Percentiles rank a stretch among this genome's conserved stretches.
Conservation (phyloP, 1,284 basidiomycete species). For the Porogramme epimiltina region DNA sequence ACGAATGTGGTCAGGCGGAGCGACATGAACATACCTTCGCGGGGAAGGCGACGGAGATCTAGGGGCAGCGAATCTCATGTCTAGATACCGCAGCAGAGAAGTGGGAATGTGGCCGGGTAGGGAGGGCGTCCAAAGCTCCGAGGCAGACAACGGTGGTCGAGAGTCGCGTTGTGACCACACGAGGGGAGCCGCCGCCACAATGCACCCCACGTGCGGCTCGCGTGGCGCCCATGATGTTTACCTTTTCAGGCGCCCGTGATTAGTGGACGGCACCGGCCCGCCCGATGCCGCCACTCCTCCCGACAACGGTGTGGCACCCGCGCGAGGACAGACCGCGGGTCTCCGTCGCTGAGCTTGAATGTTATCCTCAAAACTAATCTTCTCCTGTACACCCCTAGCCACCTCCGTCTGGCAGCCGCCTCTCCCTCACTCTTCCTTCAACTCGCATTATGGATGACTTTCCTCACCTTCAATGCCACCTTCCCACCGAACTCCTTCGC, state of each 20-base stretch:
- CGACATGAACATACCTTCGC: constrained; percentile 13
- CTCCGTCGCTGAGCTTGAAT: no score
- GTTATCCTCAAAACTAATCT: no score
- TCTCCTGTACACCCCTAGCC: neutral
- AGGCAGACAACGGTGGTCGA: no score
- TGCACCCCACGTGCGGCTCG: neutral
- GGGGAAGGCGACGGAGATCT: constrained; percentile 65
- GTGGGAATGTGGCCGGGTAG: neutral
- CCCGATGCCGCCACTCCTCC: neutral
- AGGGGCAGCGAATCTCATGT: constrained; percentile 65
- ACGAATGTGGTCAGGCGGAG: neutral
- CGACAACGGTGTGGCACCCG: no score
- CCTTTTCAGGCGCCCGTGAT: neutral
- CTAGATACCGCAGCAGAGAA: neutral
- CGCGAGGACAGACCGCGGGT: no score
- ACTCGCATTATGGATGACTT: neutral
- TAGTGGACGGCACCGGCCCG: neutral
- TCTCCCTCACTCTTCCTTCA: neutral
- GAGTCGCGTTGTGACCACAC: no score
- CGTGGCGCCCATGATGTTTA: neutral
- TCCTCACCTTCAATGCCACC: neutral
- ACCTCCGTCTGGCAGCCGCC: neutral
- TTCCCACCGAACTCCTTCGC: constrained; percentile 17
- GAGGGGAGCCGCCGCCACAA: neutral
- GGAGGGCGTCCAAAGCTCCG: neutral